Evolutionary conservation across 73 alveolate species (phyloP), one percentile per base, ranked within the genome.

Genomic region (Blepharisma stoltei): DNA sequence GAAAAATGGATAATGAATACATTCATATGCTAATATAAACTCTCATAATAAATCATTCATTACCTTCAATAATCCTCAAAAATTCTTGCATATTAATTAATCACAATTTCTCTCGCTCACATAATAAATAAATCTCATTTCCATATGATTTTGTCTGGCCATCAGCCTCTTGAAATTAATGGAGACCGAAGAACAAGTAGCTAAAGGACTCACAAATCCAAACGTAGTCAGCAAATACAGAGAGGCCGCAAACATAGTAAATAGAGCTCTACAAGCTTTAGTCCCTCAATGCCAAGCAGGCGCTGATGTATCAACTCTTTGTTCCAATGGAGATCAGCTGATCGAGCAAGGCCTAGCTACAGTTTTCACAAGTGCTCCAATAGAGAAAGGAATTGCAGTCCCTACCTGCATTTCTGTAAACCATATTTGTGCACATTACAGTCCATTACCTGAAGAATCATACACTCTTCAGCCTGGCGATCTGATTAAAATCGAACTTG

Each of bases 331-430:
- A 27, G 98, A 92, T 71, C 53, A 83, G 54, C 81, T 75, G 69
- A 86, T 90, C 77, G 92, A 86, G 46, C 86, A 71, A 21, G 79
- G 84, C 68, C 86, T 90, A 43, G 50, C 85, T n/a, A 89, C 87
- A 71, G 89, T 84, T 23, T 92, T 81, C 86, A 79, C 81, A 81
- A 92, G 81, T 78, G 90, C 75, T 89, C 91, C 93, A 86, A 80
- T 93, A 6, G 96, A 92, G 80, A 93, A 95, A 88, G 99, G 99
- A 11, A 82, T 94, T 41, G 99, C 99, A 60, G 93, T 94, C 96
- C 99, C 99, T 37, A 93, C 98, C 54, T 90, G 98, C 75, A 84
- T 96, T 78, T 93, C 99, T 20, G 98, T 95, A 44, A 96, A 96
- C 91, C 86, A 96, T 84, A 83, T 96, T 52, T 82, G 89, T 75